phyloP scores from a whole-genome alignment of 768 basidiomycete species.

The Pisolithus orientalis region DNA sequence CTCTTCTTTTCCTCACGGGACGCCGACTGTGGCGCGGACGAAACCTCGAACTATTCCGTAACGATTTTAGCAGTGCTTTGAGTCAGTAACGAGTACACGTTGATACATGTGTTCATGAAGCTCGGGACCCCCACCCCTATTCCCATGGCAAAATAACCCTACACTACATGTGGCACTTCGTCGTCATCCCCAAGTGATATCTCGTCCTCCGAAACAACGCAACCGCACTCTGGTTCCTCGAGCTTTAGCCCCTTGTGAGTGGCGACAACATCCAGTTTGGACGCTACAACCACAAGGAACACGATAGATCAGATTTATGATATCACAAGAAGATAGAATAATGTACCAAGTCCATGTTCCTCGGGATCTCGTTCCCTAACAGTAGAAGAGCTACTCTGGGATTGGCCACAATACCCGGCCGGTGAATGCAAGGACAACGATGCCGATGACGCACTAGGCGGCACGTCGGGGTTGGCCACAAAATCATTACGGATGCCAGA shows the following conservation, averaged over 20 bases:
- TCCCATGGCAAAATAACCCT: no score
- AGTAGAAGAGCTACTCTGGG: not conserved
- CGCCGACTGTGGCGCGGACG: conserved; percentile 19
- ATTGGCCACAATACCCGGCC: not conserved
- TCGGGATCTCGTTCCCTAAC: not conserved
- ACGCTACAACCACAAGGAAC: no score
- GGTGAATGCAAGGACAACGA: not conserved
- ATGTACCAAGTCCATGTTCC: not conserved
- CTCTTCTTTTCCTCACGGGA: conserved; percentile 15
- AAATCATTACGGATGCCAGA: no score
- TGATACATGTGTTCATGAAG: conserved; percentile 12
- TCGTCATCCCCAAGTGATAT: not conserved
- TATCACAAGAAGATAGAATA: not conserved
- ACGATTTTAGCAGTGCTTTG: conserved; percentile 29
- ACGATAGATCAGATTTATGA: not conserved
- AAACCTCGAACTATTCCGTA: conserved; percentile 15
- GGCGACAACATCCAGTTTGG: not conserved
- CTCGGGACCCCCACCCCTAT: not conserved
- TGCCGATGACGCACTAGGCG: not conserved
- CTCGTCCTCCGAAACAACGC: not conserved
- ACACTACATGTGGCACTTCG: not conserved
- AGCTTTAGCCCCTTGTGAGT: not conserved
- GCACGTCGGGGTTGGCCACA: no score
- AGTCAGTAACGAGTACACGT: conserved; percentile 14
- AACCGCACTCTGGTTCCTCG: not conserved